Percentiles rank a stretch among this genome's conserved stretches.
Evolutionary conservation across 2,329 filamentous ascomycete genomes (phyloP).

Genomic region (Tolypocladium tropicale): DNA sequence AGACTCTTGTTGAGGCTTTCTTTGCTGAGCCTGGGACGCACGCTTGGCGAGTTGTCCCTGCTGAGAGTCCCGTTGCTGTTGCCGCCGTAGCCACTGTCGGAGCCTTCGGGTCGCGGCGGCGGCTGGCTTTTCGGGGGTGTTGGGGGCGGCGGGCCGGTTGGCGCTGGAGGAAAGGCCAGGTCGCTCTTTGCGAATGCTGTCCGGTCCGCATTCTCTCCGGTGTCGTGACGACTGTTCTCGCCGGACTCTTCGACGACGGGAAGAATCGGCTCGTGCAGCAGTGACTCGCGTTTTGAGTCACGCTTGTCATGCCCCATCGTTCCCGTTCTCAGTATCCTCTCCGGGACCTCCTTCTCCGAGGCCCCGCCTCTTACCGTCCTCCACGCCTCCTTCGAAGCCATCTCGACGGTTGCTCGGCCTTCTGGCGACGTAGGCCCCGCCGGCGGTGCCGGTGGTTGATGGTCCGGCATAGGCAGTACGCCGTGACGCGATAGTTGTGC

Average conservation of each 20-base stretch:
- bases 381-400: slow-evolving; percentile 26
- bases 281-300: slow-evolving; percentile 47
- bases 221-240: slow-evolving; percentile 52
- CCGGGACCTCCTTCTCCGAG: slow-evolving; percentile 43
- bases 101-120: slow-evolving; percentile 31
- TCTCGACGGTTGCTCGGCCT: slow-evolving; percentile 28
- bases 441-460: slow-evolving; percentile 32
- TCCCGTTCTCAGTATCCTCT: slow-evolving; percentile 42
- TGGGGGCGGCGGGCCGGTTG: slow-evolving; percentile 30
- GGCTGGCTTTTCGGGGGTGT: slow-evolving; percentile 20
- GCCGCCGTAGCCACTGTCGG: slow-evolving; percentile 36
- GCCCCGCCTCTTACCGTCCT: slow-evolving; percentile 21
- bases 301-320: slow-evolving; percentile 29
- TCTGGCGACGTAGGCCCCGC: slow-evolving; percentile 23
- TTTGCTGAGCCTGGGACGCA: slow-evolving; percentile 33
- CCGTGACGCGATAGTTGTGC: slow-evolving; percentile 20
- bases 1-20: slow-evolving; percentile 52
- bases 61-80: slow-evolving; percentile 19
- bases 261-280: slow-evolving; percentile 47
- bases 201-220: slow-evolving; percentile 26
- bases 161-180: slow-evolving; percentile 24
- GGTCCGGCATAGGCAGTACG: slow-evolving; percentile 34
- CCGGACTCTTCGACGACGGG: slow-evolving; percentile 88
- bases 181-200: slow-evolving; percentile 24
- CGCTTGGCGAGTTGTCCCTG: slow-evolving; percentile 18